Conservation (phyloP, 2,329 filamentous ascomycete species). For the Magnaporthales sp. region DNA sequence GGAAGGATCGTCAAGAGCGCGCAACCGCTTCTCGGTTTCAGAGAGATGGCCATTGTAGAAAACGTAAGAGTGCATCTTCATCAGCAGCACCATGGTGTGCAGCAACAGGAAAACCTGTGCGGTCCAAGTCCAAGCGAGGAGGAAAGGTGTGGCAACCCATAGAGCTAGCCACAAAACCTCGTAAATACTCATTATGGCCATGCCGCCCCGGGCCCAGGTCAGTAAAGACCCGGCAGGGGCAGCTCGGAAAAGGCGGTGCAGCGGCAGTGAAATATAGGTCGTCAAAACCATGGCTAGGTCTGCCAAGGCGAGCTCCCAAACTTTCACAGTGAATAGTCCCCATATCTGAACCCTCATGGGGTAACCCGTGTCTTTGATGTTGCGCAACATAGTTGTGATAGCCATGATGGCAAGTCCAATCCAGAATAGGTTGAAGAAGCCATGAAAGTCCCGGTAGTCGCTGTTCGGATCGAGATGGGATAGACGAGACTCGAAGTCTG, state of each 20-base stretch:
- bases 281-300: constrained; percentile 79
- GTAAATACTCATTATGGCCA: constrained; percentile 73
- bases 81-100: constrained; percentile 83
- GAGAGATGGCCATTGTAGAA: constrained; percentile 97
- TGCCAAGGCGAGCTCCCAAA: constrained; percentile 76
- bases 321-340: constrained; percentile 78
- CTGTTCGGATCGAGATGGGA: constrained; percentile 90
- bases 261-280: constrained; percentile 61
- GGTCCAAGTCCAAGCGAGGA: constrained; percentile 90
- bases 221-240: constrained; percentile 41
- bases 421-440: constrained; percentile 98
- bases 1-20: constrained; percentile 69
- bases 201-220: constrained; percentile 71
- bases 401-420: constrained; percentile 95
- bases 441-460: constrained; percentile 89
- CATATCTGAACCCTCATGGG: constrained; percentile 81
- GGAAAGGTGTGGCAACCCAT: constrained; percentile 81
- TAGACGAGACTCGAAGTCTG: constrained; percentile 81
- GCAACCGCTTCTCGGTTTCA: constrained; percentile 74
- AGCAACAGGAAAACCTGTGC: constrained; percentile 90
- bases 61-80: constrained; percentile 99
- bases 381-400: constrained; percentile 85
- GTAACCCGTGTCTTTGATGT: constrained; percentile 87
- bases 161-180: constrained; percentile 70
- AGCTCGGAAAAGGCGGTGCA: constrained; percentile 60